A percentile compares a stretch with the other conserved stretches of the same genome.
phyloP scores from a whole-genome alignment of 805 yeast species.

The Ogataea pignaliae region DNA sequence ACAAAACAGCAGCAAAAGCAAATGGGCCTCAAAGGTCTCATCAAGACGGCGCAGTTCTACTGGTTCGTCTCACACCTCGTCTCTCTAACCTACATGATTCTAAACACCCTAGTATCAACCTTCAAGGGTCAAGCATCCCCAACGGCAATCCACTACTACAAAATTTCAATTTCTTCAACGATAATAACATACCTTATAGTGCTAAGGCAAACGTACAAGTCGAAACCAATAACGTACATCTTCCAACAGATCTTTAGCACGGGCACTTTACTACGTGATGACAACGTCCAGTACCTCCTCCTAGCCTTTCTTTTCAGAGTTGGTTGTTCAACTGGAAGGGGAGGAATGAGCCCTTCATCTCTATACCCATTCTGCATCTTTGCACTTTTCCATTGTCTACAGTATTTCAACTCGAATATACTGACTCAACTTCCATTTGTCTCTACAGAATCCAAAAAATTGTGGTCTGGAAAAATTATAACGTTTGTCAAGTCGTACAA shows the following conservation, averaged over 20 bases:
- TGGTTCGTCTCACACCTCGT: slow-evolving; percentile 65
- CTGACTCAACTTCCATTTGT: slow-evolving; percentile 45
- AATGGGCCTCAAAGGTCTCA: slow-evolving; percentile 8
- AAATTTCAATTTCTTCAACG: slow-evolving; percentile 44
- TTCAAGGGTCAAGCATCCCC: slow-evolving; percentile 30
- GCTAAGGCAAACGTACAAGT: slow-evolving; percentile 52
- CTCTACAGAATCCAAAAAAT: slow-evolving; percentile 23
- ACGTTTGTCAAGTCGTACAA: slow-evolving; percentile 35
- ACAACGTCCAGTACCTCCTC: slow-evolving; percentile 59
- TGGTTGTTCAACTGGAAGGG: slow-evolving; percentile 16
- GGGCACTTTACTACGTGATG: slow-evolving; percentile 38
- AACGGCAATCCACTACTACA: slow-evolving; percentile 33
- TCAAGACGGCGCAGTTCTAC: slow-evolving; percentile 54
- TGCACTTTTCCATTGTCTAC: slow-evolving; percentile 60
- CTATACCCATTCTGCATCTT: slow-evolving; percentile 59
- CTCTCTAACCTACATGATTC: slow-evolving; percentile 39
- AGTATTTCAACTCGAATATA: slow-evolving; percentile 50
- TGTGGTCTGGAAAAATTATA: slow-evolving; percentile 27
- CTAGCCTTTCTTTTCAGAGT: slow-evolving; percentile 37
- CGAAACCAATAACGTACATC: slow-evolving; percentile 28
- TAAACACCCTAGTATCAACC: slow-evolving; percentile 38
- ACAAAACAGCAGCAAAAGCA: too few species aligned
- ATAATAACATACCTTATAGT: slow-evolving; percentile 61
- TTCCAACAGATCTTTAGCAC: slow-evolving; percentile 20
- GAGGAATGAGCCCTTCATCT: slow-evolving; percentile 31